Conservation (phyloP, 2,329 filamentous ascomycete genomes). For the Diaporthe longicolla region DNA sequence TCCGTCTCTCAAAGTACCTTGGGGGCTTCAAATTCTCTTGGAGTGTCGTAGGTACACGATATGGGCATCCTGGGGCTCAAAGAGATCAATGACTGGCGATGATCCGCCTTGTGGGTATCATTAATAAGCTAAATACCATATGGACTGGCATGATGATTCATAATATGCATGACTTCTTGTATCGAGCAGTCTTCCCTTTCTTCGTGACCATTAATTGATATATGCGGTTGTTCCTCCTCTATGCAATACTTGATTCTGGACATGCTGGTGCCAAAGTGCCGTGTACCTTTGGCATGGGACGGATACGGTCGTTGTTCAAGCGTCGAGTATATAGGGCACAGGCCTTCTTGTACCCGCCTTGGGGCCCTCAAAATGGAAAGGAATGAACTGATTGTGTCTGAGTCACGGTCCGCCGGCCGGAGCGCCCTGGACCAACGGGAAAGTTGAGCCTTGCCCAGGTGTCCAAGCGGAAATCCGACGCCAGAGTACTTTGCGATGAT, state of each 20-base stretch:
- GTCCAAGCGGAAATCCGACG: neutral
- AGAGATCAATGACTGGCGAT: no score
- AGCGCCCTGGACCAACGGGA: no score
- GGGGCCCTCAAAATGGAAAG: no score
- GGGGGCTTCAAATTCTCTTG: neutral
- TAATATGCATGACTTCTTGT: neutral
- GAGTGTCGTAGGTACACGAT: neutral
- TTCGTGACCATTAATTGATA: neutral
- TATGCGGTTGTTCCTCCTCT: neutral
- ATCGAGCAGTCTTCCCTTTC: neutral
- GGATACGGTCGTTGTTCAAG: no score
- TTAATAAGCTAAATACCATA: neutral
- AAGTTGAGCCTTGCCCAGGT: neutral
- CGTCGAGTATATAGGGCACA: no score
- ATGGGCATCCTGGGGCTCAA: neutral
- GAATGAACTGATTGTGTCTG: no score
- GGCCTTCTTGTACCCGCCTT: no score
- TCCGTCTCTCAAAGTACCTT: neutral
- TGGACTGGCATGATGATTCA: neutral
- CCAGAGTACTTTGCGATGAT: neutral
- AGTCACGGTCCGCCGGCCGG: no score
- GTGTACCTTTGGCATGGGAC: neutral
- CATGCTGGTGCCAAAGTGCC: conserved; percentile 7
- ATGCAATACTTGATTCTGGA: neutral
- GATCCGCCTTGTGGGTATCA: conserved; percentile 6